Base-by-base conservation (phyloP, 805 yeast genomes). In the Clavispora santaluciae region DNA sequence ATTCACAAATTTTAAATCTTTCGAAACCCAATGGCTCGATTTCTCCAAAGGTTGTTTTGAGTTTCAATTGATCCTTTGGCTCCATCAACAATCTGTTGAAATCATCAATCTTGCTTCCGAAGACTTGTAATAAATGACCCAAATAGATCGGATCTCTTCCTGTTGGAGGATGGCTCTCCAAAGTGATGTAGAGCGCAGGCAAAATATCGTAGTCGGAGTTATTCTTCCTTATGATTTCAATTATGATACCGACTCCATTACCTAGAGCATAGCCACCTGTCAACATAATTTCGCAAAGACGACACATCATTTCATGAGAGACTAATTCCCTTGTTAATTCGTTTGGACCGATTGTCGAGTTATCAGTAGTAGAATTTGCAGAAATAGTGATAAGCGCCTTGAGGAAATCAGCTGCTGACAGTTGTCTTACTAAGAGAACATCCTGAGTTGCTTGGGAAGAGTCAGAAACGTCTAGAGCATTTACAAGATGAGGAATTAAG, bases 171-270 rank as follows among this genome's bases (percentile, higher is more conserved):
- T 70, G 74, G 41, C 69, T 61, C 40, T 68, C 74, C 33, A 70
- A 57, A 1, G 73, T 68, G 39, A 68, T 68, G 51, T 70, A 68
- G 37, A 70, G 57, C 31, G 70, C 70, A 2, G 73, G 74, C 36
- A 70, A 60, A 40, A 68, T 61, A 48, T 70, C 75, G 46, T 70
- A 70, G 48, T 70, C 75, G 15, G 72, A 66, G 45, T 70, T 70
- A 46, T 70, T 70, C 41, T 70, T 70, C 16, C 75, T 52, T 42
- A 70, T 70, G 36, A 70, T 68, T 42, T 70, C 75, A 40, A 70
- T 70, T 35, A 70, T 61, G 38, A 70, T 70, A 3, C 75, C 75
- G n/a, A 70, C 75, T 7, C 73, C 74, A 41, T 68, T 70, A n/a
- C 72, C 70, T 45, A 70, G 59, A 5, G 73, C 71, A 41, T 67